These are phyloP conservation scores for Macrophomina phaseolina DNA, from an alignment of 2,329 filamentous ascomycete species.

Conservation along the genomic window DNA sequence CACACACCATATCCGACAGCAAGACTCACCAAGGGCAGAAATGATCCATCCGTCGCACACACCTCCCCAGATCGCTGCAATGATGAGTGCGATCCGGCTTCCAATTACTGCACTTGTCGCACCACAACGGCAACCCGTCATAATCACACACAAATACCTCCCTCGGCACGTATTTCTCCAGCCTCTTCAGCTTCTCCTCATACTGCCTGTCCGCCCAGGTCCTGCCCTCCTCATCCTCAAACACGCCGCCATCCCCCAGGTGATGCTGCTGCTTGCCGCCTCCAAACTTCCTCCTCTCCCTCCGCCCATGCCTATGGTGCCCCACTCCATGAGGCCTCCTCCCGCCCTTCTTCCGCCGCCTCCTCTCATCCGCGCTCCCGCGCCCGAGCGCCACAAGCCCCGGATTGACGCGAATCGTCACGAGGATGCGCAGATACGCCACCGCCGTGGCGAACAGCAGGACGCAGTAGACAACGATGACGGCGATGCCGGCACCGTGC, in stretches of 20 bases:
- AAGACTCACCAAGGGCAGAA: slow-evolving; percentile 76
- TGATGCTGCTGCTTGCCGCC: slow-evolving; percentile 26
- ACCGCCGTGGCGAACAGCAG: slow-evolving; percentile 70
- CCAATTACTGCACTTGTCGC: slow-evolving; percentile 81
- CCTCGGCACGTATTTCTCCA: slow-evolving; percentile 71
- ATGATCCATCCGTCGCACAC: slow-evolving; percentile 90
- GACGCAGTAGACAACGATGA: slow-evolving; percentile 75
- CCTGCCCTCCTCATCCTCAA: slow-evolving; percentile 18
- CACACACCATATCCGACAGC: background rate
- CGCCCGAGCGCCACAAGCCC: slow-evolving; percentile 67
- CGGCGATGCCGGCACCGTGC: slow-evolving; percentile 66
- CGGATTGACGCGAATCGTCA: slow-evolving; percentile 71
- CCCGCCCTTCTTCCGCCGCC: slow-evolving; percentile 5
- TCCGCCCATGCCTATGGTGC: slow-evolving; percentile 13
- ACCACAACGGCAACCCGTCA: slow-evolving; percentile 87
- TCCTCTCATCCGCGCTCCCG: slow-evolving; percentile 27
- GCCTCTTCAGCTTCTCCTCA: slow-evolving; percentile 12
- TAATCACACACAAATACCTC: slow-evolving; percentile 83
- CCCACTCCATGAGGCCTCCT: background rate
- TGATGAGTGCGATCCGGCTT: slow-evolving; percentile 90
- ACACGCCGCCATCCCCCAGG: slow-evolving; percentile 28
- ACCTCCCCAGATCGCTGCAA: slow-evolving; percentile 79
- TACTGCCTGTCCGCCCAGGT: slow-evolving; percentile 18
- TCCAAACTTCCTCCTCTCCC: slow-evolving; percentile 34
- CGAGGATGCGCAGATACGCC: slow-evolving; percentile 74